phyloP scores from a whole-genome alignment of 2,329 filamentous ascomycete genomes.

The Lomentospora prolificans region DNA sequence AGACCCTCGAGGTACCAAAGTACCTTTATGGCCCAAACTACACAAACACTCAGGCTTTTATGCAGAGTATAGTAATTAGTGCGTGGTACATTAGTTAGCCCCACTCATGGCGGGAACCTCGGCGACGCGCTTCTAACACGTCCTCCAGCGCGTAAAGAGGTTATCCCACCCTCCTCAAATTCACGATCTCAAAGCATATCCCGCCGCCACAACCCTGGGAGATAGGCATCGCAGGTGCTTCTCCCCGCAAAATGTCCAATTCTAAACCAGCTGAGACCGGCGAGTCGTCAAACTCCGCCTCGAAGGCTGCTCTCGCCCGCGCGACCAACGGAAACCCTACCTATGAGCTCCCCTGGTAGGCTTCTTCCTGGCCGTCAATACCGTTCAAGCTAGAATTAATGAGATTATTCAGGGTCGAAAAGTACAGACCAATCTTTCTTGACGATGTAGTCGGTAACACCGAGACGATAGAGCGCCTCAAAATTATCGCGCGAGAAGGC shows the following conservation, averaged over 20 bases:
- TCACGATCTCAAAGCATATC: not conserved
- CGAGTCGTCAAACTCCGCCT: constrained; percentile 51
- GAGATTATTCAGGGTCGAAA: constrained; percentile 71
- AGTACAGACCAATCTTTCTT: constrained; percentile 88
- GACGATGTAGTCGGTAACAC: constrained; percentile 97
- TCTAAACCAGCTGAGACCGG: constrained; percentile 41
- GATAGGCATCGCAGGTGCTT: not conserved
- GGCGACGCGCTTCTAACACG: not conserved
- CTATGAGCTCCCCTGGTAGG: constrained; percentile 74
- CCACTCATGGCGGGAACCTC: too few relatives aligned
- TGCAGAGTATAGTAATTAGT: not conserved
- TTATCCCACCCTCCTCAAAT: not conserved
- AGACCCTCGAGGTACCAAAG: too few relatives aligned
- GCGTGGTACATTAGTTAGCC: too few relatives aligned
- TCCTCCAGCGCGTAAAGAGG: constrained; percentile 1
- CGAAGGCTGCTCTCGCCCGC: constrained; percentile 44
- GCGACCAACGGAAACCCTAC: constrained; percentile 40
- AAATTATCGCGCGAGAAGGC: constrained; percentile 96
- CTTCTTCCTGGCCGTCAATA: constrained; percentile 3
- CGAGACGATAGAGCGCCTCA: constrained; percentile 91
- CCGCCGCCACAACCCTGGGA: not conserved
- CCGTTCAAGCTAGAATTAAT: not conserved
- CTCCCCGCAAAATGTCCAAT: constrained; percentile 31
- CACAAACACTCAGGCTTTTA: too few relatives aligned
- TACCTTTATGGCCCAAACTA: too few relatives aligned